Evolutionary conservation across 495 filamentous ascomycete genomes (phyloP).

Genomic region (Aspergillus haitiensis): DNA sequence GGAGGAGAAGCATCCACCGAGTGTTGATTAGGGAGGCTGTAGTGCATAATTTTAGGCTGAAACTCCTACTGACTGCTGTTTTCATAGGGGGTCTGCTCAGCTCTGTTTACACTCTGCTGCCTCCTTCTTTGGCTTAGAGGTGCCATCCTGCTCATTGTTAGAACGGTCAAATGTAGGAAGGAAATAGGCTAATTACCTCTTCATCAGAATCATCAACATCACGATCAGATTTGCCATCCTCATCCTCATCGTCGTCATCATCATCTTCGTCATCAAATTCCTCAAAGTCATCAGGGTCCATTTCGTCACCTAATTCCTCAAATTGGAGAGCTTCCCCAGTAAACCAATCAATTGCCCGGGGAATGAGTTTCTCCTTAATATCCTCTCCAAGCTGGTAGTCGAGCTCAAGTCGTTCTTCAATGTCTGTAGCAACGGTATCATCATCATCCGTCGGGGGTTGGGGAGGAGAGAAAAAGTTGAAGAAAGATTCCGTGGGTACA

Average conservation of each 20-base stretch:
- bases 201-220: constrained; percentile 80
- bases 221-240: constrained; percentile 53
- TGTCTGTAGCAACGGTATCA: constrained; percentile 80
- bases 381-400: constrained; percentile 99
- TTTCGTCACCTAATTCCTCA: constrained; percentile 87
- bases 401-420: constrained; percentile 96
- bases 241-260: constrained; percentile 71
- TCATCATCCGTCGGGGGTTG: constrained; percentile 75
- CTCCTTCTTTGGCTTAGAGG: constrained; percentile 96
- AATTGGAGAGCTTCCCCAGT: constrained; percentile 97
- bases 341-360: constrained; percentile 99
- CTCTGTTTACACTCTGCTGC: constrained; percentile 99
- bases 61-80: not conserved
- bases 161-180: constrained; percentile 24
- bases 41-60: constrained; percentile 2
- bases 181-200: constrained; percentile 64
- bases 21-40: not conserved
- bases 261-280: constrained; percentile 95
- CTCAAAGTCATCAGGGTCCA: constrained; percentile 83
- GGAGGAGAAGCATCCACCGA: constrained; percentile 2
- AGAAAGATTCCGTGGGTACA: constrained; percentile 97
- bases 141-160: constrained; percentile 70
- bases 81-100: constrained; percentile 44
- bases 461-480: constrained; percentile 99
- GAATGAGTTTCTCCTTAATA: constrained; percentile 99